phyloP scores from a whole-genome alignment of 768 basidiomycete genomes.

The Cubamyces sp. region DNA sequence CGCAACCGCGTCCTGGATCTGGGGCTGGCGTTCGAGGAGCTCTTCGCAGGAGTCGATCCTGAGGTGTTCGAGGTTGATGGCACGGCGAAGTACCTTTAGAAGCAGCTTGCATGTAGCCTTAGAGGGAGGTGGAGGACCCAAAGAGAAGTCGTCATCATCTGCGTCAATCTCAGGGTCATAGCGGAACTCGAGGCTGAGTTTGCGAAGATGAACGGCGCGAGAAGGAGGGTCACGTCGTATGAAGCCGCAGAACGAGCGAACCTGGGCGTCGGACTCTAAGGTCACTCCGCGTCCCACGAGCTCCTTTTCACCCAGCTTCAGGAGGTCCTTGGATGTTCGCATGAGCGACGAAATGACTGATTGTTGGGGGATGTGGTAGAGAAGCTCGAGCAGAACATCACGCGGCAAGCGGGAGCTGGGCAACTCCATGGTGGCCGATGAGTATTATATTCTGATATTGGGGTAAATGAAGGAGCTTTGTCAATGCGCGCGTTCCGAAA shows the following conservation, averaged over 20 bases:
- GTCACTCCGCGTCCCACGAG: neutral
- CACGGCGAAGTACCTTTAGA: neutral
- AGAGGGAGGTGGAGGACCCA: neutral
- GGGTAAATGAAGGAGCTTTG: too few species aligned
- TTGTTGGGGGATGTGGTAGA: slow-evolving; percentile 4
- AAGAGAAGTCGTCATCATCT: too few species aligned
- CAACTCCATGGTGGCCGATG: neutral
- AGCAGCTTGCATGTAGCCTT: neutral
- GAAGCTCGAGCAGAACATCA: neutral
- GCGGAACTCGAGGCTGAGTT: neutral
- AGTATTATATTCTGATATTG: too few species aligned
- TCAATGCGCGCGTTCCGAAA: too few species aligned
- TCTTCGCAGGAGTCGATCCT: slow-evolving; percentile 14
- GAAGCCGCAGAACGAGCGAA: neutral
- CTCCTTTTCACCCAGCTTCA: neutral
- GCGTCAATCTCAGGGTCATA: neutral
- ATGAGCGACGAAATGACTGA: neutral
- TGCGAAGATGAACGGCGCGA: neutral
- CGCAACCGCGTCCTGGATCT: neutral
- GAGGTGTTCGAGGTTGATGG: neutral
- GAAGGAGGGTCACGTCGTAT: neutral
- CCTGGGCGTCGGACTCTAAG: neutral
- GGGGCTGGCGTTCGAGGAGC: neutral
- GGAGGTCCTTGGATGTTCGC: neutral
- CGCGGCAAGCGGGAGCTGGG: neutral